Conservation (phyloP, 1,139 yeast species). For the Suhomyces bokatorum region DNA sequence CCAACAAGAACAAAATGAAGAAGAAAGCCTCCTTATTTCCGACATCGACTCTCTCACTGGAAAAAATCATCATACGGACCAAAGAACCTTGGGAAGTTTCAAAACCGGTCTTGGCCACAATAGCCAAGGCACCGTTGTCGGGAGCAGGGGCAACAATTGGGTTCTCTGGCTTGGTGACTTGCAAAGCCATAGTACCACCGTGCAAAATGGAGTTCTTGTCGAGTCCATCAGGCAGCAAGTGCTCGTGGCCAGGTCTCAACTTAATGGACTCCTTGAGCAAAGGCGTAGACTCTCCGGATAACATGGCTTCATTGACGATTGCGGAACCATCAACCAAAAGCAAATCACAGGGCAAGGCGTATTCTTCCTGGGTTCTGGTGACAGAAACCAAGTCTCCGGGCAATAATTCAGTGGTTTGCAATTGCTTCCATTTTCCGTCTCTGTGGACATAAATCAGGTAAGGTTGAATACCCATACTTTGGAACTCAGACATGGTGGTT, state of each 20-base stretch:
- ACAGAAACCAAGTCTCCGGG: slow-evolving; percentile 94
- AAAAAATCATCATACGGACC: slow-evolving; percentile 96
- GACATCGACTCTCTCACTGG: slow-evolving; percentile 94
- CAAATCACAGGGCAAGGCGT: slow-evolving; percentile 96
- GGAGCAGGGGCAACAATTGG: slow-evolving; percentile 64
- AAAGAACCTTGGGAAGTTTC: slow-evolving; percentile 97
- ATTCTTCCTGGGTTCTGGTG: slow-evolving; percentile 84
- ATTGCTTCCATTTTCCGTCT: slow-evolving; percentile 64
- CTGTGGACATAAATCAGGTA: slow-evolving; percentile 75
- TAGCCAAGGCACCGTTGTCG: slow-evolving; percentile 88
- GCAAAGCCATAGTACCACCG: slow-evolving; percentile 97
- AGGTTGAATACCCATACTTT: slow-evolving; percentile 97
- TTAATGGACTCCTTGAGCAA: slow-evolving; percentile 87
- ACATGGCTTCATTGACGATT: slow-evolving; percentile 96
- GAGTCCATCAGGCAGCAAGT: slow-evolving; percentile 70
- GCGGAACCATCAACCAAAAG: slow-evolving; percentile 83
- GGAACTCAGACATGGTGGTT: slow-evolving; percentile 89
- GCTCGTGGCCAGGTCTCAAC: slow-evolving; percentile 73
- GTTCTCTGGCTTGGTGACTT: slow-evolving; percentile 70
- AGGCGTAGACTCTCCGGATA: slow-evolving; percentile 98
- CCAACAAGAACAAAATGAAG: slow-evolving; percentile 83
- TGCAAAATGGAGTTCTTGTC: slow-evolving; percentile 89
- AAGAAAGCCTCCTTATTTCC: slow-evolving; percentile 93
- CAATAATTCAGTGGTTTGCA: slow-evolving; percentile 72
- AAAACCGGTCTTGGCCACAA: slow-evolving; percentile 91